Base-by-base conservation (phyloP, 1,139 yeast species). In the Kodamaea arcana region DNA sequence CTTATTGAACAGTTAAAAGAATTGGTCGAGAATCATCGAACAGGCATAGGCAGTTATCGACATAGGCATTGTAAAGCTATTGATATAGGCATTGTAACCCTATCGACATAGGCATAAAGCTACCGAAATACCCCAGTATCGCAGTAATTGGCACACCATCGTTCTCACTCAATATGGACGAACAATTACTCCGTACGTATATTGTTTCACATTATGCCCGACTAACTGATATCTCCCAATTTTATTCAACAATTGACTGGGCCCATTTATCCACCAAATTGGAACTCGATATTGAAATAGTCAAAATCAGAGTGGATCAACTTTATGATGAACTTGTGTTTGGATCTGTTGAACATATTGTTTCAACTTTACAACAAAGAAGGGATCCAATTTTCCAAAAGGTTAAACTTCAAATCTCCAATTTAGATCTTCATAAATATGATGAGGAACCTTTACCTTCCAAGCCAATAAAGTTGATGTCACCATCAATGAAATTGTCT, bases 271-370 rank as follows among this genome's bases (percentile, higher is more conserved):
- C 15, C 45, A 46, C n/a, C 34, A 42, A n/a, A 20, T 18, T 16
- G 41, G 23, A 20, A 4, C n/a, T 45, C 15, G 51, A 52, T 30
- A 34, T 43, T 3, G 54, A 52, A 5, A 44, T 47, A 26, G 32
- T 56, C 8, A 43, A 52, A 33, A 35, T 53, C 29, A 52, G 48
- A 37, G 50, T 51, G 2, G 62, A 58, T 34, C 56, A 54, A 27
- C 33, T 55, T 14, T 54, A 45, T 34, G 60, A 56, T 29, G 42
- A 43, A 15, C 30, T 37, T 9, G 31, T 44, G 11, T 34, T 37
- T 22, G 41, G 39, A 4, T 29, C 37, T 11, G 14, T 25, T 11
- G 28, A 25, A 15, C 28, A 25, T 25, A 13, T 25, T 9, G 28
- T 25, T 4, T 15, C 17, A 13, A 25, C 28, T 12, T 17, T 25